Evolutionary conservation across 1,139 yeast species (phyloP).

Genomic region (Arxiozyma telluris): DNA sequence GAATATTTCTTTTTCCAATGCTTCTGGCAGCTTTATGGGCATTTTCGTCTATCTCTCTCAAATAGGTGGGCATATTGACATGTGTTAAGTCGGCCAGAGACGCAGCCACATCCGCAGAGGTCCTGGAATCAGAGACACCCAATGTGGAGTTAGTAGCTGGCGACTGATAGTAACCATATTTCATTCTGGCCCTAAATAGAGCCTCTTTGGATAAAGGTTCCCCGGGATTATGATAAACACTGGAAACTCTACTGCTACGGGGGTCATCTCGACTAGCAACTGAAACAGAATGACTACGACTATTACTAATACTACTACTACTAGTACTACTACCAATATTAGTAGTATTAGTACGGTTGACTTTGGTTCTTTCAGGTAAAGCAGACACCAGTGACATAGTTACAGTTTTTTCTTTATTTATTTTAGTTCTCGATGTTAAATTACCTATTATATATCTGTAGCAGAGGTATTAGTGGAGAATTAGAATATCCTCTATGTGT

Average conservation of each 20-base stretch:
- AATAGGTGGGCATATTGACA: constrained; percentile 56
- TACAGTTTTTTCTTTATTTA: constrained; percentile 12
- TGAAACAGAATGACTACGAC: background rate
- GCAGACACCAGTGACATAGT: constrained; percentile 31
- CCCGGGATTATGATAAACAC: constrained; percentile 45
- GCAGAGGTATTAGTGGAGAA: too few species aligned
- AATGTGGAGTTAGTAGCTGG: constrained; percentile 54
- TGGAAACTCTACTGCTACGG: background rate
- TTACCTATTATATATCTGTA: too few species aligned
- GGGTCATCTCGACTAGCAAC: background rate
- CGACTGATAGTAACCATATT: constrained; percentile 61
- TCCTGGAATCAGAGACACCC: constrained; percentile 46
- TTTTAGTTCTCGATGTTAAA: background rate
- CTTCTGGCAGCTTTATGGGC: constrained; percentile 27
- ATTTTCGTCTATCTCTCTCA: constrained; percentile 41
- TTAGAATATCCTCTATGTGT: too few species aligned
- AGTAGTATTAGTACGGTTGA: constrained; percentile 4
- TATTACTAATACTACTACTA: too few species aligned
- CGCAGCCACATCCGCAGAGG: constrained; percentile 70
- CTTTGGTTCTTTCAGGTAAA: constrained; percentile 13
- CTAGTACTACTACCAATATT: too few species aligned
- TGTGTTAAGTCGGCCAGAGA: constrained; percentile 60
- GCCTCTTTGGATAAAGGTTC: constrained; percentile 69
- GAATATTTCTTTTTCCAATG: constrained; percentile 11
- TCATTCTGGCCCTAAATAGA: constrained; percentile 64